These are phyloP conservation scores for Saccharomycodes ludwigii DNA, from an alignment of 805 yeast species.

Conservation along the genomic window DNA sequence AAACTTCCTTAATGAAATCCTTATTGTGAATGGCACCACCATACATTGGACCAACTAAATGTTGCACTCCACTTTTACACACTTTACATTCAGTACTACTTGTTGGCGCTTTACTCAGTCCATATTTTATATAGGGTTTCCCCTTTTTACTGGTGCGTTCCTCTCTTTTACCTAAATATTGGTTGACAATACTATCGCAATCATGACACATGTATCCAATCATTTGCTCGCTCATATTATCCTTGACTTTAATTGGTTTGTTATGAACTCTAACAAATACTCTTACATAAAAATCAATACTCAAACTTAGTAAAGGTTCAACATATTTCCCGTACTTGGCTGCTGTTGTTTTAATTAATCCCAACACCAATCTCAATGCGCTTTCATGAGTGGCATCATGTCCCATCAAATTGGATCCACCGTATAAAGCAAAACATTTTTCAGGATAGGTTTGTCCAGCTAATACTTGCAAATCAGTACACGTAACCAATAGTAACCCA, in stretches of 20 bases:
- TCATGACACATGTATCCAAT: constrained; percentile 61
- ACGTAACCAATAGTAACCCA: constrained; percentile 80
- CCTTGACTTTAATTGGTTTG: constrained; percentile 73
- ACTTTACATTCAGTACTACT: constrained; percentile 49
- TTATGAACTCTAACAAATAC: constrained; percentile 68
- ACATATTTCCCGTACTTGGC: constrained; percentile 80
- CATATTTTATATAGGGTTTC: constrained; percentile 35
- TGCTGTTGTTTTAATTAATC: constrained; percentile 67
- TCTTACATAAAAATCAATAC: constrained; percentile 89
- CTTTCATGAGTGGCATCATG: constrained; percentile 83
- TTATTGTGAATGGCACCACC: constrained; percentile 64
- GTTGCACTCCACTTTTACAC: constrained; percentile 55
- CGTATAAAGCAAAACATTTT: constrained; percentile 88
- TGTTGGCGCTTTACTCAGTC: constrained; percentile 53
- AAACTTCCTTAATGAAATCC: constrained; percentile 52
- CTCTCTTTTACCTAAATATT: constrained; percentile 57
- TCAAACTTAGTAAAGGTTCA: constrained; percentile 74
- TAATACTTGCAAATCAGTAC: constrained; percentile 90
- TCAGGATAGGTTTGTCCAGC: constrained; percentile 97
- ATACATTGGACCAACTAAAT: constrained; percentile 96
- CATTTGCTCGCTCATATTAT: constrained; percentile 66
- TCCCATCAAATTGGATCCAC: constrained; percentile 78
- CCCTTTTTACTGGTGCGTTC: constrained; percentile 29
- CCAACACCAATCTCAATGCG: constrained; percentile 74
- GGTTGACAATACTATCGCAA: constrained; percentile 62